A percentile compares a stretch with the other conserved stretches of the same genome.
Conservation (phyloP, 2,329 filamentous ascomycete species). For the Chalara sp. region DNA sequence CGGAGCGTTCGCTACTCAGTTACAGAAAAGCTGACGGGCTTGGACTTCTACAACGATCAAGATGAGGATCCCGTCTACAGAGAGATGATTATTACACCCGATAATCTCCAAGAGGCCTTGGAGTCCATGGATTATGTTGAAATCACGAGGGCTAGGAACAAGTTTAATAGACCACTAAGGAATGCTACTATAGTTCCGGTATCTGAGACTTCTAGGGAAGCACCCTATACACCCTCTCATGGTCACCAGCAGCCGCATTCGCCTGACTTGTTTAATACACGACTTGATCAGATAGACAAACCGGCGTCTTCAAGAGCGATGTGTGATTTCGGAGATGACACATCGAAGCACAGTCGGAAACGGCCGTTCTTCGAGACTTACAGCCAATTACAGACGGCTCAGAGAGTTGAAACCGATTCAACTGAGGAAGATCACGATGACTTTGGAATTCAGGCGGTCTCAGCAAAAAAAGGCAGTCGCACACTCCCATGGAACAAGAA, state of each 20-base stretch:
- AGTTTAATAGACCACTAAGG: neutral
- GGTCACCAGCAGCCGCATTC: too few relatives aligned
- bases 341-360: neutral
- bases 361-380: neutral
- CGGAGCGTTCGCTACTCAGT: constrained; percentile 16
- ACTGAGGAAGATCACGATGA: neutral
- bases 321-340: too few relatives aligned
- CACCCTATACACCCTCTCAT: too few relatives aligned
- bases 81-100: constrained; percentile 13
- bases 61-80: constrained; percentile 18
- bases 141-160: neutral
- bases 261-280: too few relatives aligned
- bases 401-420: neutral
- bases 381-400: neutral
- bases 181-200: neutral
- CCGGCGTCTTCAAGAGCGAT: too few relatives aligned
- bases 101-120: constrained; percentile 13
- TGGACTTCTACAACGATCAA: constrained; percentile 35
- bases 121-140: constrained; percentile 7
- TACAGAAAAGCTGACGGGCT: constrained; percentile 28
- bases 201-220: neutral
- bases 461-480: too few relatives aligned
- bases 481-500: too few relatives aligned
- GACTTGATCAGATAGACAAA: too few relatives aligned
- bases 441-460: neutral